Conservation (phyloP, 2,329 filamentous ascomycete species). For the Colletotrichum costaricense region DNA sequence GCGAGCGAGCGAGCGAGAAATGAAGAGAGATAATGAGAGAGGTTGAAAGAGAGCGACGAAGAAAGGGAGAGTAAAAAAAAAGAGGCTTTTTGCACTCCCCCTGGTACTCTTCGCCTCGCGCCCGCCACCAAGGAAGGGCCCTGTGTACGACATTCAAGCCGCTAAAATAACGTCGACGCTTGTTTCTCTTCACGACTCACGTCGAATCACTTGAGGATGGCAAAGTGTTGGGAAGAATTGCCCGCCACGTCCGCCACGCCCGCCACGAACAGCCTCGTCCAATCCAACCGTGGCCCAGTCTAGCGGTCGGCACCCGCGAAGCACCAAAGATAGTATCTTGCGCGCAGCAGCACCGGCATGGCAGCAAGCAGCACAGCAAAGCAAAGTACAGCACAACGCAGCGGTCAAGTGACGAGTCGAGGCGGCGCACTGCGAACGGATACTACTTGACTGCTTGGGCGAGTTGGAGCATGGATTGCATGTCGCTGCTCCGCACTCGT, state of each 20-base stretch:
- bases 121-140: neutral
- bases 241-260: neutral
- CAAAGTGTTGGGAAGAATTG: neutral
- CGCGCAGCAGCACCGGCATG: neutral
- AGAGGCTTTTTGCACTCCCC: neutral
- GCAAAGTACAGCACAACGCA: neutral
- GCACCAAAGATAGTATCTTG: neutral
- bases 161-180: neutral
- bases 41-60: no score
- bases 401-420: constrained; percentile 5
- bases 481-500: neutral
- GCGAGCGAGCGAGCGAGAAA: neutral
- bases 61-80: neutral
- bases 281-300: neutral
- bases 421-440: neutral
- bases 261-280: neutral
- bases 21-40: neutral
- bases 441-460: neutral
- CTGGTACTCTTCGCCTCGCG: neutral
- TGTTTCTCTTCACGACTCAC: constrained; percentile 15
- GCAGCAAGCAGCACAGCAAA: neutral
- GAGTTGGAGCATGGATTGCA: constrained; percentile 1
- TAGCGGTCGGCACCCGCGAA: neutral
- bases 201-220: neutral
- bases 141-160: neutral